phyloP scores from a whole-genome alignment of 345 rosid genomes.

The Euphorbia pulcherrima region DNA sequence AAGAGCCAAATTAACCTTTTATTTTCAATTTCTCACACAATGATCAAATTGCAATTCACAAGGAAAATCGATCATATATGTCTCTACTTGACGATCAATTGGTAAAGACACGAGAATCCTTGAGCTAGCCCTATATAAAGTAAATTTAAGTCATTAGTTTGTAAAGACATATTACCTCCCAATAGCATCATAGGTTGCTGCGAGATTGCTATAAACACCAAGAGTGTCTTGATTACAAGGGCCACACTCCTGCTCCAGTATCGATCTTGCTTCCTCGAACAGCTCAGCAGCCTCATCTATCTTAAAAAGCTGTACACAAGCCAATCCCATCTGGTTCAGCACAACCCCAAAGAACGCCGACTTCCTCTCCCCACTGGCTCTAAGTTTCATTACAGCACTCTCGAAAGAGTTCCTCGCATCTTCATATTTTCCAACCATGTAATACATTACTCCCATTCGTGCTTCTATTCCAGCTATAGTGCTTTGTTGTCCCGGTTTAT shows the following conservation, averaged over 20 bases:
- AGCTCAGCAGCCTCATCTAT: slow-evolving; percentile 92
- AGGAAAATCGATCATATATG: too few species aligned
- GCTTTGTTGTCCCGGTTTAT: slow-evolving; percentile 97
- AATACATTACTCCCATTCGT: slow-evolving; percentile 96
- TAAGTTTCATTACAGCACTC: slow-evolving; percentile 75
- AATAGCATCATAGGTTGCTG: slow-evolving; percentile 99
- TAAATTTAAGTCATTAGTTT: not conserved
- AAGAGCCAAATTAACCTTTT: too few species aligned
- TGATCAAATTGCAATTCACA: too few species aligned
- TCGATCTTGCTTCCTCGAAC: slow-evolving; percentile 85
- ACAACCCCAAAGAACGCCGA: slow-evolving; percentile 96
- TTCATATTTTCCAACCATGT: slow-evolving; percentile 81
- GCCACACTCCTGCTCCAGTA: slow-evolving; percentile 89
- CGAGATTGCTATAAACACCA: slow-evolving; percentile 94
- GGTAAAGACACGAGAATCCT: not conserved
- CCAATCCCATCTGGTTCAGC: slow-evolving; percentile 98
- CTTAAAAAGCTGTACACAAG: slow-evolving; percentile 96
- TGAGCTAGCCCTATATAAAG: not conserved
- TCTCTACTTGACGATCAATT: not conserved
- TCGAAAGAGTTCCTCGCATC: slow-evolving; percentile 84
- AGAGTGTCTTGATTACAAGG: slow-evolving; percentile 96
- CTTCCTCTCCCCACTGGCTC: slow-evolving; percentile 88
- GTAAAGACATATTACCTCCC: slow-evolving; percentile 64
- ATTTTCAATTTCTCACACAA: too few species aligned
- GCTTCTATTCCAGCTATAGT: slow-evolving; percentile 96